These are phyloP conservation scores for Podaxis rugospora DNA, from an alignment of 768 basidiomycete species.

Conservation along the genomic window DNA sequence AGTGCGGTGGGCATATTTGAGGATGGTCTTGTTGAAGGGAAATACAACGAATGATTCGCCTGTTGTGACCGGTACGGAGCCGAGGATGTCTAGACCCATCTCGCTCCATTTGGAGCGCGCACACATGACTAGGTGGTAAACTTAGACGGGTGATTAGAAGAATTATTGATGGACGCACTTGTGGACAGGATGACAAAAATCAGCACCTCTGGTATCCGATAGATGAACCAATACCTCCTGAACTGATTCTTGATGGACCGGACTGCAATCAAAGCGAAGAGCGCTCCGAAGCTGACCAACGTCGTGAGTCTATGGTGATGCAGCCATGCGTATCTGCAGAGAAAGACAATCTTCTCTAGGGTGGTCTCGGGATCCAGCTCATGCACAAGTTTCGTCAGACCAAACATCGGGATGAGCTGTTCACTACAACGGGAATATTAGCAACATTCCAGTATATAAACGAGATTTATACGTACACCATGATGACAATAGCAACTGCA, in stretches of 20 bases:
- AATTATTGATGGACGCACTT: conserved; percentile 39
- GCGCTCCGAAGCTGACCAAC: conserved; percentile 66
- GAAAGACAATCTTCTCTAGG: conserved; percentile 73
- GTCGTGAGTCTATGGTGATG: conserved; percentile 66
- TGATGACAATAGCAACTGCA: conserved; percentile 81
- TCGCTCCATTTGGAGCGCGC: conserved; percentile 67
- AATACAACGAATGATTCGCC: conserved; percentile 64
- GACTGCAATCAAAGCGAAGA: conserved; percentile 60
- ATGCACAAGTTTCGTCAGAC: conserved; percentile 56
- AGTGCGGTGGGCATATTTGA: conserved; percentile 69
- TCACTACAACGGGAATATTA: conserved; percentile 40
- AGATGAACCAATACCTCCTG: conserved; percentile 64
- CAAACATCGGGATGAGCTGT: conserved; percentile 89
- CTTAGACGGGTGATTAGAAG: not conserved
- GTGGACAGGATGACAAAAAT: conserved; percentile 83
- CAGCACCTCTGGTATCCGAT: conserved; percentile 86
- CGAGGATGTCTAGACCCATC: conserved; percentile 80
- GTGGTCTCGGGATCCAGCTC: conserved; percentile 59
- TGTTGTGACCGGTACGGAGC: conserved; percentile 62
- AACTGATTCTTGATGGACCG: conserved; percentile 55
- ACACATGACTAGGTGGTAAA: conserved; percentile 54
- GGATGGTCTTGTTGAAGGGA: conserved; percentile 57
- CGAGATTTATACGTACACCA: conserved; percentile 50
- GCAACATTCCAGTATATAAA: not conserved
- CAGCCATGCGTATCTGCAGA: conserved; percentile 53